Conservation (phyloP, 2,329 filamentous ascomycete genomes). For the Penicillium sp. region DNA sequence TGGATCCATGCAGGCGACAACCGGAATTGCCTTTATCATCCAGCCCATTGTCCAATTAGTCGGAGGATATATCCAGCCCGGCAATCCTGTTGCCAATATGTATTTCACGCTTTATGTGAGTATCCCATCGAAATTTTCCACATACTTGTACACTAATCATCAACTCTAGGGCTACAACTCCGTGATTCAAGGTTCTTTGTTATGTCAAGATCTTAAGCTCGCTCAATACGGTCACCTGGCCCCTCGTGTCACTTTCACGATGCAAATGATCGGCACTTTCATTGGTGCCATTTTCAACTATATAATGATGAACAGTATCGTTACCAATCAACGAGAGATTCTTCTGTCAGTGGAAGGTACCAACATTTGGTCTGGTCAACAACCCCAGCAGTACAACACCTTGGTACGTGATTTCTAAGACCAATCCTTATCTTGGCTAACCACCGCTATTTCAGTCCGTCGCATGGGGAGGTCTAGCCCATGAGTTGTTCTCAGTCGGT, state of each 20-base stretch:
- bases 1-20: constrained; percentile 40
- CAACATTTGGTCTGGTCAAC: constrained; percentile 52
- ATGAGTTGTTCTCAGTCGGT: constrained; percentile 45
- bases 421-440: constrained; percentile 6
- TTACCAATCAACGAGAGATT: constrained; percentile 45
- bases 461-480: constrained; percentile 23
- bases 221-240: constrained; percentile 40
- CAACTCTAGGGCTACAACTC: constrained; percentile 30
- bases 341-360: constrained; percentile 45
- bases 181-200: constrained; percentile 4
- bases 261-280: constrained; percentile 28
- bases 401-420: constrained; percentile 31
- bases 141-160: not conserved
- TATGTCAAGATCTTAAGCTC: constrained; percentile 27
- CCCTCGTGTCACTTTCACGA: constrained; percentile 47
- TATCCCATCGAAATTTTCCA: not conserved
- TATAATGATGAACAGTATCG: constrained; percentile 48
- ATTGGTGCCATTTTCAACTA: constrained; percentile 46
- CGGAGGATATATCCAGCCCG: constrained; percentile 50
- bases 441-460: not conserved
- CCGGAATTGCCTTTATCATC: constrained; percentile 40
- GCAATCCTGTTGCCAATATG: constrained; percentile 25
- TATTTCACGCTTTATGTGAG: constrained; percentile 27
- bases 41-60: constrained; percentile 51
- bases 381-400: constrained; percentile 50